Conservation (phyloP, 148 eudicot genomes). For the Vaccinium vitisidaea region DNA sequence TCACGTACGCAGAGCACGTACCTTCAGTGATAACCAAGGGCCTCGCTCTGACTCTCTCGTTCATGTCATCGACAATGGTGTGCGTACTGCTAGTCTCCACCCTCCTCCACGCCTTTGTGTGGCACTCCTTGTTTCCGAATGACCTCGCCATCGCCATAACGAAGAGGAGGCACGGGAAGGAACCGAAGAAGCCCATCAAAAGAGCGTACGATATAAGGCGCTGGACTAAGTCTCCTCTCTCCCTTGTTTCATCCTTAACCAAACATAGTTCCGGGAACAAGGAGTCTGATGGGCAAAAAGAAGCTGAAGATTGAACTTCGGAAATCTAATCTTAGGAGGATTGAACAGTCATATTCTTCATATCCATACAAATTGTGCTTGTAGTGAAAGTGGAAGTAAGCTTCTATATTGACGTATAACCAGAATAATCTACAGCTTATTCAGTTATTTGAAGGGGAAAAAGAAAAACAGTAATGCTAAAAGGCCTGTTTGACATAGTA, state of each 20-base stretch:
- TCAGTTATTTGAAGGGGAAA: too few species aligned
- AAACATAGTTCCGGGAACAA: slow-evolving; percentile 41
- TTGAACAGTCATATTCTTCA: background rate
- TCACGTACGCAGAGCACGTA: slow-evolving; percentile 78
- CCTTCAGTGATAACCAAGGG: slow-evolving; percentile 58
- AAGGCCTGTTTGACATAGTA: background rate
- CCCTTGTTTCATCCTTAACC: slow-evolving; percentile 57
- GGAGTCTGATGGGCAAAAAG: slow-evolving; percentile 26
- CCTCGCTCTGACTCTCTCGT: slow-evolving; percentile 63
- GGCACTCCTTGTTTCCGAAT: slow-evolving; percentile 87
- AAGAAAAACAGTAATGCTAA: background rate
- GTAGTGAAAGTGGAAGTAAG: background rate
- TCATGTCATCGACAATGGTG: slow-evolving; percentile 89
- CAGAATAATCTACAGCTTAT: background rate
- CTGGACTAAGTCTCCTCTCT: slow-evolving; percentile 73
- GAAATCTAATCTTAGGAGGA: background rate
- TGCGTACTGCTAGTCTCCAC: slow-evolving; percentile 62
- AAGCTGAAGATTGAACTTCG: slow-evolving; percentile 7
- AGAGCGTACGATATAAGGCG: slow-evolving; percentile 58
- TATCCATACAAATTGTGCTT: background rate
- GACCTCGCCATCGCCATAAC: slow-evolving; percentile 96
- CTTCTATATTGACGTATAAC: background rate
- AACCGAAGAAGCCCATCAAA: slow-evolving; percentile 41
- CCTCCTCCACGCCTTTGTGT: slow-evolving; percentile 74
- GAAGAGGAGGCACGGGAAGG: slow-evolving; percentile 50